These are phyloP conservation scores for Nothophytophthora sp. DNA, from an alignment of 352 stramenopile genomes.

Conservation along the genomic window DNA sequence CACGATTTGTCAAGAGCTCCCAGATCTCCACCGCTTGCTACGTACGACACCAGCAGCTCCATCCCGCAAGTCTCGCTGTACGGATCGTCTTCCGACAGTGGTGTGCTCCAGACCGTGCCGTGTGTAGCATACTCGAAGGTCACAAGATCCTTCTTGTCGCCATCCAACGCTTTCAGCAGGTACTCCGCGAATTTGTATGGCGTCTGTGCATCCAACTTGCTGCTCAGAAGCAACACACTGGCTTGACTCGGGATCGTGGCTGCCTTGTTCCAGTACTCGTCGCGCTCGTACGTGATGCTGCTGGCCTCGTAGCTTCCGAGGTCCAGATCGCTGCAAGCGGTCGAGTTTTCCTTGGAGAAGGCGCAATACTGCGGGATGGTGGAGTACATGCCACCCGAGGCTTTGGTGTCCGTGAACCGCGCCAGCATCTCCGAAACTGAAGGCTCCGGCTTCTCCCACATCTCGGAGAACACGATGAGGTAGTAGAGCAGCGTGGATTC, in stretches of 20 bases:
- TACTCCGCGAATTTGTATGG: constrained; percentile 51
- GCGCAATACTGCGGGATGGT: constrained; percentile 48
- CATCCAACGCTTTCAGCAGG: constrained; percentile 30
- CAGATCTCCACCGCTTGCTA: constrained; percentile 34
- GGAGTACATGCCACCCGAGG: constrained; percentile 19
- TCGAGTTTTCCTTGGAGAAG: constrained; percentile 46
- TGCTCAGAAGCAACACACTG: constrained; percentile 49
- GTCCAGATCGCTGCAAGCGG: constrained; percentile 21
- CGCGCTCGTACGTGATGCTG: constrained; percentile 38
- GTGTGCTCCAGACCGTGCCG: constrained; percentile 34
- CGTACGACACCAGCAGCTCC: constrained; percentile 43
- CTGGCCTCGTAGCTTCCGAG: constrained; percentile 10
- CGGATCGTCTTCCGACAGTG: constrained; percentile 15
- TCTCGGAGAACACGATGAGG: constrained; percentile 54
- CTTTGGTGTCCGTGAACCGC: constrained; percentile 22
- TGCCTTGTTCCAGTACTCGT: constrained; percentile 54
- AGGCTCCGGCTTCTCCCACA: constrained; percentile 45
- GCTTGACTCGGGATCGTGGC: constrained; percentile 34
- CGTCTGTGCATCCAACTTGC: constrained; percentile 52
- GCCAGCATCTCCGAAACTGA: constrained; percentile 9
- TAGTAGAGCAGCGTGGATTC: constrained; percentile 44
- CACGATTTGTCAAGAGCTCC: constrained; percentile 46
- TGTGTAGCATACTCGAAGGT: constrained; percentile 46
- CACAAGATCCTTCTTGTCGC: constrained; percentile 41
- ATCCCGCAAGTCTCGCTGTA: constrained; percentile 42